Conservation (phyloP, 2,329 filamentous ascomycete genomes). For the Corynespora cassiicola region DNA sequence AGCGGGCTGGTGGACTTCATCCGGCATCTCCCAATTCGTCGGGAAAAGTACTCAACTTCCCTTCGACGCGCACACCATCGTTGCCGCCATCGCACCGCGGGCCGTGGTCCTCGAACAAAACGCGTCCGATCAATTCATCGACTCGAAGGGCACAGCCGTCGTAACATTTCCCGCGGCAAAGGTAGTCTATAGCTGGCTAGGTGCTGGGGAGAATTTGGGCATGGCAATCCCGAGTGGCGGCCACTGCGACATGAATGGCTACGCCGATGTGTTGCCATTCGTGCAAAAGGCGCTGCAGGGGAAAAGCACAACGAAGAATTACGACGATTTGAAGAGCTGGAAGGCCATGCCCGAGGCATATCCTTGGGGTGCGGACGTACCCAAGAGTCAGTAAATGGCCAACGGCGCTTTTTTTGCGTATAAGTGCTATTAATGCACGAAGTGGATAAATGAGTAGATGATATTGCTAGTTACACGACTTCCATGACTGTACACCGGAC, state of each 20-base stretch:
- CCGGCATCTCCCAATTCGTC: slow-evolving; percentile 42
- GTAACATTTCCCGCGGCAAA: slow-evolving; percentile 43
- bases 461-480: too few species aligned
- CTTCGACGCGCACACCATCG: slow-evolving; percentile 45
- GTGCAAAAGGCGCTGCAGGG: slow-evolving; percentile 57
- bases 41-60: slow-evolving; percentile 37
- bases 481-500: too few species aligned
- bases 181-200: slow-evolving; percentile 41
- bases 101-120: slow-evolving; percentile 43
- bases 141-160: slow-evolving; percentile 55
- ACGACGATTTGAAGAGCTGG: slow-evolving; percentile 53
- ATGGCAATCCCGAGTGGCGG: slow-evolving; percentile 56
- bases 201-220: slow-evolving; percentile 44
- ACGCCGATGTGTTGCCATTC: slow-evolving; percentile 55
- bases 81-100: slow-evolving; percentile 41
- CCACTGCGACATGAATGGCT: slow-evolving; percentile 59
- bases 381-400: slow-evolving; percentile 14
- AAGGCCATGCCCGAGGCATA: slow-evolving; percentile 54
- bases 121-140: slow-evolving; percentile 54
- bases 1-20: slow-evolving; percentile 43
- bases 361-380: slow-evolving; percentile 49
- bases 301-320: slow-evolving; percentile 54
- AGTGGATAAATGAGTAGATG: too few species aligned
- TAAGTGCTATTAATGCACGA: too few species aligned
- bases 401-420: too few species aligned